These are phyloP conservation scores for Lepidium africanum DNA, from an alignment of 345 rosid genomes.

Conservation along the genomic window DNA sequence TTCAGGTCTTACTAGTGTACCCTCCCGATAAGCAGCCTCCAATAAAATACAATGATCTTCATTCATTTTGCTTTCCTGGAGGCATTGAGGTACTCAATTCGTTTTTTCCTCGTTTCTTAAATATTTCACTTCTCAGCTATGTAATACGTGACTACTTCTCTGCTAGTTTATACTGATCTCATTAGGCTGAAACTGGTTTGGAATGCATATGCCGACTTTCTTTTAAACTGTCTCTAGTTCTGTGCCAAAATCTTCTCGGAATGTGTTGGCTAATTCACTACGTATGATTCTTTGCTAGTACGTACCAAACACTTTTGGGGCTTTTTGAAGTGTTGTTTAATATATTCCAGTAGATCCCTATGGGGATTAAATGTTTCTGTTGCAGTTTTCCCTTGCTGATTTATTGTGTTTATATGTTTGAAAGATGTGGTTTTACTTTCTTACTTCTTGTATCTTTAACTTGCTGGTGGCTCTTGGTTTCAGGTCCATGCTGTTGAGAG, in stretches of 20 bases:
- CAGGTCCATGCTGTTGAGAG: conserved; percentile 86
- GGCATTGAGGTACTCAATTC: conserved; percentile 63
- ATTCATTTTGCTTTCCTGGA: conserved; percentile 92
- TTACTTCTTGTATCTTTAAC: not conserved
- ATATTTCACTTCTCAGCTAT: not conserved
- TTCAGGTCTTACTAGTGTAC: conserved; percentile 83
- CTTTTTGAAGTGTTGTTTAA: not conserved
- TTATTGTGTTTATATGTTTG: not conserved
- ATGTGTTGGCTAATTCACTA: not conserved
- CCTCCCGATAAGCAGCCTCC: conserved; percentile 86
- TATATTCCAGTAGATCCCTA: not conserved
- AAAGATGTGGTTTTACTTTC: not conserved
- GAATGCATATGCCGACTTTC: not conserved
- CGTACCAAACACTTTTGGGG: not conserved
- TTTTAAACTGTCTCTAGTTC: not conserved
- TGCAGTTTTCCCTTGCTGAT: not conserved
- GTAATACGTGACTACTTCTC: not conserved
- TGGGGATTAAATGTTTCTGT: not conserved
- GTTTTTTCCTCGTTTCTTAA: not conserved
- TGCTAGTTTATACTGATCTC: not conserved
- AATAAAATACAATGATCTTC: conserved; percentile 76
- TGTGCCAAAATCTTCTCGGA: not conserved
- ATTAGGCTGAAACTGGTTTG: not conserved
- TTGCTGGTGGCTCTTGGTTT: conserved; percentile 12
- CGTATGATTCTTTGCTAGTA: not conserved